Evolutionary conservation across 2,329 filamentous ascomycete genomes (phyloP), one percentile per base, ranked within the genome.

Genomic region (Karstenula rhodostoma): DNA sequence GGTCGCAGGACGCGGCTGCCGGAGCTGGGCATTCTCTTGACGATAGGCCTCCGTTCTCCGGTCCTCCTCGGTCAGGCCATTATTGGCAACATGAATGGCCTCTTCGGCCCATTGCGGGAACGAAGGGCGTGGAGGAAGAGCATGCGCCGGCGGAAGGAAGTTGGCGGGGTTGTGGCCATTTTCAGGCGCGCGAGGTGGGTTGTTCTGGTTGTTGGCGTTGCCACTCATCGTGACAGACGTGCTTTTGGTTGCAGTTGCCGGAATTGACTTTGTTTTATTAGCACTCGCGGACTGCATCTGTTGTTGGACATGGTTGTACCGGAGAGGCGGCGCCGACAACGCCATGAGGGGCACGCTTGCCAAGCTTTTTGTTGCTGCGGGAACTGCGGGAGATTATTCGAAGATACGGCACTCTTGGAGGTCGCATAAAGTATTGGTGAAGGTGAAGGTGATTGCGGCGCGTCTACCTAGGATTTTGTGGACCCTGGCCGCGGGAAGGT

Each of bases 281-380:
- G 51, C 9, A 8, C 17, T 22, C 32, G 51, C 40, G 37, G 37
- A 33, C 19, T 13, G 35, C 23, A 54, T 19, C n/a, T 25, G 37
- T 17, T 25, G 13, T 44, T 25, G 25, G 37, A 44, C 13, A 22
- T 27, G 37, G 32, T 23, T 54, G 37, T 54, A 54, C 51, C 51
- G 25, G 17, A 44, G 33, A 42, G 33, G 19, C 25, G 40, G 25
- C 37, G 37, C 17, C 23, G 15, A 10, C 37, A 9, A 43, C 51
- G 37, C 35, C 51, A 54, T 54, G 35, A 43, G 51, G 51, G 37
- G 23, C 51, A 33, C 23, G 3, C 43, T 54, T 44, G 51, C 51
- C 51, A 54, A 54, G 51, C 22, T 23, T 54, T 54, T 32, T 19
- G 23, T 43, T 44, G 25, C 37, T 37, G 2, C 25, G 10, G 15